Conservation (phyloP, 139 green algal species). For the Spirogloea muscicola region DNA sequence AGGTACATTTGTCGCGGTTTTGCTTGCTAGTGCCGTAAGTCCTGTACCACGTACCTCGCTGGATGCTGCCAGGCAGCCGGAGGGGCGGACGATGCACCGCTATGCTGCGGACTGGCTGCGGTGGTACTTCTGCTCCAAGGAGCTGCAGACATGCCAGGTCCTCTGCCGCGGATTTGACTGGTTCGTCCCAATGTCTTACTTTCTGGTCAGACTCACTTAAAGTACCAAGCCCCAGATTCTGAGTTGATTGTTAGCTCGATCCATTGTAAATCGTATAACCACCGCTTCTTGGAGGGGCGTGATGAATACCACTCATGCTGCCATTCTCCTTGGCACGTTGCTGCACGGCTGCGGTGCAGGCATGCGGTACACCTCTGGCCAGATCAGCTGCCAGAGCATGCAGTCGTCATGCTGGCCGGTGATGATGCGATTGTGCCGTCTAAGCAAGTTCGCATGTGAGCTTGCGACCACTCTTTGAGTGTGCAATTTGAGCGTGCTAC, state of each 20-base stretch:
- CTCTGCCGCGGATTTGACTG: conserved; percentile 38
- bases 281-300: too few species aligned
- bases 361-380: conserved; percentile 24
- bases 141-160: conserved; percentile 18
- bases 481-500: background rate
- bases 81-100: background rate
- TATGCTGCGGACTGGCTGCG: background rate
- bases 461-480: background rate
- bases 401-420: conserved; percentile 23
- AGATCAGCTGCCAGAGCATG: conserved; percentile 9
- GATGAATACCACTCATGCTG: too few species aligned
- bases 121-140: conserved; percentile 27
- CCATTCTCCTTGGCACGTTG: too few species aligned
- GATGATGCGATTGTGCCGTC: conserved; percentile 27
- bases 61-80: background rate
- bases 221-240: too few species aligned
- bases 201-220: too few species aligned
- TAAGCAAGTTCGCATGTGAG: conserved; percentile 29
- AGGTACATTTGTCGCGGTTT: too few species aligned
- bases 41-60: too few species aligned
- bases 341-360: too few species aligned
- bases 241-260: too few species aligned
- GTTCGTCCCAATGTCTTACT: too few species aligned
- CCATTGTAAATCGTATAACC: too few species aligned
- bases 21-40: too few species aligned